phyloP scores from a whole-genome alignment of 176 grass and related monocot species.

The Hordeum vulgare region DNA sequence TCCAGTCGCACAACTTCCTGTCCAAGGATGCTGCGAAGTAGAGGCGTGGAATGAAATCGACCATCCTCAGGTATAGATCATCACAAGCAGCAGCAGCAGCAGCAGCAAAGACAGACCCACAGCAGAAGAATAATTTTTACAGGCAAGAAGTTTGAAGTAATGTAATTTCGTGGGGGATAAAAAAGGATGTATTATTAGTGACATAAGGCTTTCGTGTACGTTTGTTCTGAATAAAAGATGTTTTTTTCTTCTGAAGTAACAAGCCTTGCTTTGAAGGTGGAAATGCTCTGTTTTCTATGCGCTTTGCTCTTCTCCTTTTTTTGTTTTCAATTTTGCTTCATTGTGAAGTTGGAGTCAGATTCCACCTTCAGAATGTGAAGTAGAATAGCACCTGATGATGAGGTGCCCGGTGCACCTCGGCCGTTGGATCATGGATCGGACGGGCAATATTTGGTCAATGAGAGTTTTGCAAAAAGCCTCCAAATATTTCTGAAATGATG shows the following conservation, averaged over 20 bases:
- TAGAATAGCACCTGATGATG: no score
- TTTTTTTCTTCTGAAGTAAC: not conserved
- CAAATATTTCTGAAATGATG: no score
- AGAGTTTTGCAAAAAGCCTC: no score
- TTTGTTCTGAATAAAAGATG: constrained; percentile 6
- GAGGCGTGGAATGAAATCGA: not conserved
- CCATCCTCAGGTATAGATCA: not conserved
- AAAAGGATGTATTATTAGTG: not conserved
- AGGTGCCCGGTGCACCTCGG: no score
- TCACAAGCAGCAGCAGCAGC: not conserved
- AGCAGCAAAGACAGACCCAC: not conserved
- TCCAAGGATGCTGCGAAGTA: constrained; percentile 47
- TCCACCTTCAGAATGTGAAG: no score
- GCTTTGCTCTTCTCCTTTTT: no score
- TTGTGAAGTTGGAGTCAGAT: no score
- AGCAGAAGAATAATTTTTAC: not conserved
- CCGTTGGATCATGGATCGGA: no score
- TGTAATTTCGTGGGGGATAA: not conserved
- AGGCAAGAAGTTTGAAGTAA: not conserved
- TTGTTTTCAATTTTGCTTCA: no score
- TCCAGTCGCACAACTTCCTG: constrained; percentile 43
- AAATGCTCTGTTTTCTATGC: no score
- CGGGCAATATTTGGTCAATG: no score
- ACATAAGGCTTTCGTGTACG: not conserved
- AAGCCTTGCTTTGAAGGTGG: no score